A percentile compares a stretch with the other conserved stretches of the same genome.
Conservation (phyloP, 108 stramenopile genomes). For the Pseudonitzschia delicatissima region DNA sequence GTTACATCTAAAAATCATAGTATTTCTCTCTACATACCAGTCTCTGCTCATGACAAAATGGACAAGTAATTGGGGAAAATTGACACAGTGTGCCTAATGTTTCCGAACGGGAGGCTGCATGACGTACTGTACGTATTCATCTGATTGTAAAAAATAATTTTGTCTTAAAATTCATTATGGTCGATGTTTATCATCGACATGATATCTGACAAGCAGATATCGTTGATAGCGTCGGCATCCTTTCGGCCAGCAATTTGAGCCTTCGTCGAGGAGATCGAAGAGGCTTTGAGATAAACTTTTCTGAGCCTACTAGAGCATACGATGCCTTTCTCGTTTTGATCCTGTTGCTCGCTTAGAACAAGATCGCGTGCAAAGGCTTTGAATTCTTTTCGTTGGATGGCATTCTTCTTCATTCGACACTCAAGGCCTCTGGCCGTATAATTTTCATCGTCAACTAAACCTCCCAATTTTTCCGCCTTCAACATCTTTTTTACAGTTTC, state of each 20-base stretch:
- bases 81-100: no score
- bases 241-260: background rate
- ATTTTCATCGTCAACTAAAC: background rate
- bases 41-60: no score
- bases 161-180: background rate
- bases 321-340: slow-evolving; percentile 1
- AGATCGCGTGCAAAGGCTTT: slow-evolving; percentile 6
- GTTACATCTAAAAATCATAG: no score
- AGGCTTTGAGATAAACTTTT: background rate
- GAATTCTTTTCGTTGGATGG: slow-evolving; percentile 4
- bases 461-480: background rate
- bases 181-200: background rate
- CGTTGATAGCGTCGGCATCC: slow-evolving; percentile 8
- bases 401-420: slow-evolving; percentile 1
- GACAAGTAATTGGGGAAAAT: no score
- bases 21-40: no score
- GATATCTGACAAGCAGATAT: background rate
- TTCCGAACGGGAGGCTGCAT: no score
- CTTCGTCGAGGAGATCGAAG: background rate
- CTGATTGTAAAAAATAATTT: background rate
- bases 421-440: slow-evolving; percentile 6
- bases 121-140: no score
- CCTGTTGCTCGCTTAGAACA: slow-evolving; percentile 9
- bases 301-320: background rate
- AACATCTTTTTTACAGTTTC: slow-evolving; percentile 11